Percentiles rank a stretch among this genome's conserved stretches.
phyloP scores from a whole-genome alignment of 768 basidiomycete species.

The Strobilomyces confusus region DNA sequence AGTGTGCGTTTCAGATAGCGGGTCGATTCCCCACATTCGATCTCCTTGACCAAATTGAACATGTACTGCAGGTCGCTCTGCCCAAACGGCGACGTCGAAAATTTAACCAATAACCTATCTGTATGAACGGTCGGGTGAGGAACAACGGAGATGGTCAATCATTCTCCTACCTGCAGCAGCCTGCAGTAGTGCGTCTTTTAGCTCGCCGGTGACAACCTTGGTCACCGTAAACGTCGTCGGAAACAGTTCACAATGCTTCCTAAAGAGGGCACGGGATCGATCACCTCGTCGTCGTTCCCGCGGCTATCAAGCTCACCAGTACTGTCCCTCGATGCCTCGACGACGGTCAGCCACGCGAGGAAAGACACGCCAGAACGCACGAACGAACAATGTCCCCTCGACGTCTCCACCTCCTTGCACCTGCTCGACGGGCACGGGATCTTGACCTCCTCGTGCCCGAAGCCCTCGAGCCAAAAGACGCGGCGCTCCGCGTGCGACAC shows the following conservation, averaged over 20 bases:
- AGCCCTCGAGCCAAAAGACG: constrained; percentile 28
- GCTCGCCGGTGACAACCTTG: constrained; percentile 10
- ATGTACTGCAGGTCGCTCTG: constrained; percentile 23
- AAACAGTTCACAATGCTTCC: constrained; percentile 32
- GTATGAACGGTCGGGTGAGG: neutral
- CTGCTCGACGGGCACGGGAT: constrained; percentile 22
- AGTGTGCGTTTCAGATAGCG: neutral
- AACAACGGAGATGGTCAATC: neutral
- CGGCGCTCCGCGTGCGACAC: constrained; percentile 26
- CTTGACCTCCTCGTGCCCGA: constrained; percentile 16
- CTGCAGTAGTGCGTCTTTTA: constrained; percentile 25
- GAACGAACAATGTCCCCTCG: constrained; percentile 24
- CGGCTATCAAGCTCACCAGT: constrained; percentile 20
- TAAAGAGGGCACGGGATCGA: neutral
- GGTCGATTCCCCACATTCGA: constrained; percentile 15
- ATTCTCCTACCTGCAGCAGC: constrained; percentile 26
- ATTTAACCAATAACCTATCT: constrained; percentile 30
- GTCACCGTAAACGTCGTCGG: constrained; percentile 23
- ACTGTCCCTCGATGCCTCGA: constrained; percentile 27
- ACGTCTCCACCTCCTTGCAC: constrained; percentile 7
- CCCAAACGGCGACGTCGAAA: constrained; percentile 30
- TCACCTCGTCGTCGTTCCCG: neutral
- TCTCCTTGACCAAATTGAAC: constrained; percentile 27
- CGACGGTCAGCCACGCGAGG: neutral
- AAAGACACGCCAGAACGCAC: neutral